Base-by-base conservation (phyloP, 192 early-diverging fungal species). In the Mortierella hygrophila region DNA sequence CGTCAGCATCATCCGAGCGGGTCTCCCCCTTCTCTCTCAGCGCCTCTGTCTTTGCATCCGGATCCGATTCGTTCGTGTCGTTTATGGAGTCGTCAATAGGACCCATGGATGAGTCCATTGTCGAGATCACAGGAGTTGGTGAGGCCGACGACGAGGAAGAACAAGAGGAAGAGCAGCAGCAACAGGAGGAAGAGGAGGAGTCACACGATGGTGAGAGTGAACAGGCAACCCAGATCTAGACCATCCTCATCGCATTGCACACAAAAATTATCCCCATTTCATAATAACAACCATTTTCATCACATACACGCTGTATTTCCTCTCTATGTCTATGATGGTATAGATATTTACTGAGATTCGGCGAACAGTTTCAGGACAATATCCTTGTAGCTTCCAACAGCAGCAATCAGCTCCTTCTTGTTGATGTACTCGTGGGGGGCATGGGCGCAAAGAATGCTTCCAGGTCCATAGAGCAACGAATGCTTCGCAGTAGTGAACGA, bases 341-440 rank as follows among this genome's bases (percentile, higher is more conserved):
- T 3, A 21, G 16, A 3, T 52, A 16, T 52, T 65, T 71, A 52
- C 46, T 78, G 13, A 6, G 32, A 15, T 60, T 85, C 83, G 6
- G 78, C 78, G 40, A 86, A 77, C 29, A 86, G n/a, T 72, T 86
- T 86, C 40, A 86, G 71, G 13, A 78, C 76, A 74, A 86, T 86
- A 44, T 86, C 84, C 83, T 88, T 88, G 72, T 88, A 88, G 73
- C 82, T 81, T 16, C 79, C 88, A 8, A 88, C 88, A 9, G 82
- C 73, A 0, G 82, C 79, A 35, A 88, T 81, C 65, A 88, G 49
- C 57, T 88, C 82, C 77, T 84, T 83, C 82, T 88, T 88, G 68
- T 77, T 84, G 54, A 88, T 84, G 42, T 73, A 84, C 83, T 88
- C 88, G 57, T 88, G 75, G 1, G 81, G 82, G 4, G 82, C 88